Conservation (phyloP, 2,329 filamentous ascomycete genomes). For the Dothistroma pini region DNA sequence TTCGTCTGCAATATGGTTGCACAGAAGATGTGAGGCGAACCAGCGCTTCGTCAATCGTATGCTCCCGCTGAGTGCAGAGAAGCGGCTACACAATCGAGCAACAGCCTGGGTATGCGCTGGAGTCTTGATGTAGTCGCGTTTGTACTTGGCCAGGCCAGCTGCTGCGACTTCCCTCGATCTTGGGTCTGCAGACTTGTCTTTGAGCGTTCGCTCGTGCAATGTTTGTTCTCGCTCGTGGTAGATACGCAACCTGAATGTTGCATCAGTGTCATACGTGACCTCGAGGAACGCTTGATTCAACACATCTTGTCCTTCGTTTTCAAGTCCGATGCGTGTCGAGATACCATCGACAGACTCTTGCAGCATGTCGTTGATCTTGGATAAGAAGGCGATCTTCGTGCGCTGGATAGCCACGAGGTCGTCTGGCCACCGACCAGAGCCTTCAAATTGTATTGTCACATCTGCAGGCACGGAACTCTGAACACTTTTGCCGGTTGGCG, state of each 20-base stretch:
- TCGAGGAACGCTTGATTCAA: conserved; percentile 82
- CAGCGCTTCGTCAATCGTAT: conserved; percentile 85
- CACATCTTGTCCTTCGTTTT: conserved; percentile 65
- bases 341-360: conserved; percentile 59
- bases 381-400: conserved; percentile 83
- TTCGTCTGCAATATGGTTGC: conserved; percentile 71
- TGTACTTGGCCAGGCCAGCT: conserved; percentile 65
- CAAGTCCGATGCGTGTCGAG: conserved; percentile 70
- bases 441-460: conserved; percentile 85
- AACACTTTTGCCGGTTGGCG: conserved; percentile 44
- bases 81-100: conserved; percentile 73
- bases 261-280: conserved; percentile 66
- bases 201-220: conserved; percentile 73
- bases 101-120: conserved; percentile 81
- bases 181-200: conserved; percentile 66
- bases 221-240: conserved; percentile 83
- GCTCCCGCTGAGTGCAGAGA: conserved; percentile 73
- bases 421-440: conserved; percentile 90
- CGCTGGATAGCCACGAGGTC: conserved; percentile 86
- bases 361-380: conserved; percentile 69
- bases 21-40: conserved; percentile 80
- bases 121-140: conserved; percentile 65
- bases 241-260: conserved; percentile 79
- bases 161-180: conserved; percentile 66
- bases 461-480: conserved; percentile 60